phyloP scores from a whole-genome alignment of 2,329 filamentous ascomycete genomes.

The Epichloe coenophiala region DNA sequence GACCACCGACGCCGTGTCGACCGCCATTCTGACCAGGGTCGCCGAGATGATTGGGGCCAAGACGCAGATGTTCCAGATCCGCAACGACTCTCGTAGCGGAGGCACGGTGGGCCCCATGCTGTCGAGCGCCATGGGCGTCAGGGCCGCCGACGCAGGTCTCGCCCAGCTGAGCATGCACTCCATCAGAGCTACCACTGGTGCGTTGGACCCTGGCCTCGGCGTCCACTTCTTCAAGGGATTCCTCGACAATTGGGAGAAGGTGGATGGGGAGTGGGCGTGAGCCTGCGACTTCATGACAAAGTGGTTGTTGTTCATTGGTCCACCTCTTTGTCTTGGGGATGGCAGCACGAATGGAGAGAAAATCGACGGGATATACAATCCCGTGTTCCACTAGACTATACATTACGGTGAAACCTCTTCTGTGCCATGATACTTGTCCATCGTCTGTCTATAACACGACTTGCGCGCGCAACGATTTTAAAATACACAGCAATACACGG shows the following conservation, averaged over 20 bases:
- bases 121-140: slow-evolving; percentile 64
- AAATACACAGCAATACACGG: not conserved
- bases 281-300: not conserved
- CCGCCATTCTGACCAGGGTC: slow-evolving; percentile 64
- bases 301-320: not conserved
- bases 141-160: slow-evolving; percentile 77
- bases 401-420: not conserved
- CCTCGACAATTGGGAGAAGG: slow-evolving; percentile 70
- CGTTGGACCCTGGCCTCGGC: slow-evolving; percentile 73
- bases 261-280: slow-evolving; percentile 63
- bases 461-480: too few relatives aligned
- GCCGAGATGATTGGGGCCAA: slow-evolving; percentile 59
- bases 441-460: not conserved
- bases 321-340: not conserved
- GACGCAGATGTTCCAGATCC: slow-evolving; percentile 84
- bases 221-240: slow-evolving; percentile 84
- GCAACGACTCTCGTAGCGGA: slow-evolving; percentile 79
- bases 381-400: not conserved
- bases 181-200: slow-evolving; percentile 77
- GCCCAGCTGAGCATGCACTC: slow-evolving; percentile 91
- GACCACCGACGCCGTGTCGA: slow-evolving; percentile 83
- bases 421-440: not conserved
- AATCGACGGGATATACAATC: too few relatives aligned
- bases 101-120: slow-evolving; percentile 94
- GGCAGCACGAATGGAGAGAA: not conserved